Conservation (phyloP, 2,329 filamentous ascomycete species). For the Fusarium tupiense region DNA sequence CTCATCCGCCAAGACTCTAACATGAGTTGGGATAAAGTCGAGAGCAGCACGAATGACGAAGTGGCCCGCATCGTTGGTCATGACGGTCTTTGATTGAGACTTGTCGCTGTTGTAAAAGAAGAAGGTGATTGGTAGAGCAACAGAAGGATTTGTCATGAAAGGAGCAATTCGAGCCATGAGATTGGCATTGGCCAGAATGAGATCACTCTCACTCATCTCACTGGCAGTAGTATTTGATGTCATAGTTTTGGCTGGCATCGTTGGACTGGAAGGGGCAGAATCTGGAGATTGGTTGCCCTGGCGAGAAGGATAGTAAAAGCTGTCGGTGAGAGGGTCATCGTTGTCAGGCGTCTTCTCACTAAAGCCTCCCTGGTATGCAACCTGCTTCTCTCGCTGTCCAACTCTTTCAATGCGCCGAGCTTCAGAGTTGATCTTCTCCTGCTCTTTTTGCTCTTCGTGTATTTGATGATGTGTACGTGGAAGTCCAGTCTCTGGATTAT, state of each 20-base stretch:
- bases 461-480: conserved; percentile 40
- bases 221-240: conserved; percentile 47
- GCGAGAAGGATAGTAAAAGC: conserved; percentile 43
- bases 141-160: conserved; percentile 86
- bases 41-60: conserved; percentile 83
- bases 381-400: conserved; percentile 76
- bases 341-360: conserved; percentile 70
- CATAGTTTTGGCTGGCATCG: conserved; percentile 49
- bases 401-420: conserved; percentile 79
- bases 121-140: conserved; percentile 81
- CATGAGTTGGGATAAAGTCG: conserved; percentile 89
- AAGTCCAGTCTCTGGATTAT: conserved; percentile 32
- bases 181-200: conserved; percentile 83
- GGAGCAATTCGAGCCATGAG: conserved; percentile 88
- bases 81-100: conserved; percentile 85
- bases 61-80: conserved; percentile 89
- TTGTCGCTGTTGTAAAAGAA: conserved; percentile 92
- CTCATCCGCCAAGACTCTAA: conserved; percentile 87
- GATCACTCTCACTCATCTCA: conserved; percentile 79
- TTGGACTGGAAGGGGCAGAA: conserved; percentile 57
- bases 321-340: conserved; percentile 48
- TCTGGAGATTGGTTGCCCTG: conserved; percentile 50
- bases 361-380: conserved; percentile 76
- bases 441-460: conserved; percentile 62
- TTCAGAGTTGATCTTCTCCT: conserved; percentile 76